phyloP scores from a whole-genome alignment of 2,329 filamentous ascomycete genomes.

The Esteya vermicola region DNA sequence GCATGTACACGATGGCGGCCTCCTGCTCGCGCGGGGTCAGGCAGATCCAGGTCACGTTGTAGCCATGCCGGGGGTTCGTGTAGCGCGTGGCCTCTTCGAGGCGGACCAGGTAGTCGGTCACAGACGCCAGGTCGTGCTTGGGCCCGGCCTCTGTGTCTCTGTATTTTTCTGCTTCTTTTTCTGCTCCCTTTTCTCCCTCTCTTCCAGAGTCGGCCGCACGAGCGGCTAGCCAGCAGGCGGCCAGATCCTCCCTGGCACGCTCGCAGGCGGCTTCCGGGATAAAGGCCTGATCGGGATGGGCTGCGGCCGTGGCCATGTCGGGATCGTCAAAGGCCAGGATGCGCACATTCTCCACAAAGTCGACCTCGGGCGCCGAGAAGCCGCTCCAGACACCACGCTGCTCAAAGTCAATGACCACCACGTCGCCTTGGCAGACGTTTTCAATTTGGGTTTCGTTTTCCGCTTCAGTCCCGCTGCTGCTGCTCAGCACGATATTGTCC shows the following conservation, averaged over 20 bases:
- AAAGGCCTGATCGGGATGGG: constrained; percentile 13
- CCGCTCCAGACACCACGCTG: constrained; percentile 50
- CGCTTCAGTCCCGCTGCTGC: constrained; percentile 9
- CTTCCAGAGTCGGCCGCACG: neutral
- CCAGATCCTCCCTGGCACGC: constrained; percentile 26
- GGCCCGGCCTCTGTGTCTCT: neutral
- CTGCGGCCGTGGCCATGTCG: constrained; percentile 13
- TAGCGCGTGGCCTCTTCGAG: constrained; percentile 21
- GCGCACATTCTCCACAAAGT: constrained; percentile 43
- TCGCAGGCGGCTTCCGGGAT: constrained; percentile 23
- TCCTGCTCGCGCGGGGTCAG: constrained; percentile 38
- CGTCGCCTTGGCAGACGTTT: too few relatives aligned
- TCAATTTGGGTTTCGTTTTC: too few relatives aligned
- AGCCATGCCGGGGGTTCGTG: constrained; percentile 31
- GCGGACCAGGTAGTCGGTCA: constrained; percentile 1
- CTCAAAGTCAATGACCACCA: constrained; percentile 47
- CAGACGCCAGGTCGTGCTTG: neutral
- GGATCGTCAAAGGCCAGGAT: constrained; percentile 33
- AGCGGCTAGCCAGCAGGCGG: constrained; percentile 26
- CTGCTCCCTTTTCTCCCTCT: neutral
- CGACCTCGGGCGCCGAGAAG: constrained; percentile 46
- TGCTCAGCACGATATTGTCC: constrained; percentile 42
- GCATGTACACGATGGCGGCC: constrained; percentile 46
- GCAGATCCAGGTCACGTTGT: constrained; percentile 42
- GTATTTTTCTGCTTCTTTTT: neutral